These are phyloP conservation scores for Clonostachys solani DNA, from an alignment of 2,329 filamentous ascomycete genomes.

Conservation along the genomic window DNA sequence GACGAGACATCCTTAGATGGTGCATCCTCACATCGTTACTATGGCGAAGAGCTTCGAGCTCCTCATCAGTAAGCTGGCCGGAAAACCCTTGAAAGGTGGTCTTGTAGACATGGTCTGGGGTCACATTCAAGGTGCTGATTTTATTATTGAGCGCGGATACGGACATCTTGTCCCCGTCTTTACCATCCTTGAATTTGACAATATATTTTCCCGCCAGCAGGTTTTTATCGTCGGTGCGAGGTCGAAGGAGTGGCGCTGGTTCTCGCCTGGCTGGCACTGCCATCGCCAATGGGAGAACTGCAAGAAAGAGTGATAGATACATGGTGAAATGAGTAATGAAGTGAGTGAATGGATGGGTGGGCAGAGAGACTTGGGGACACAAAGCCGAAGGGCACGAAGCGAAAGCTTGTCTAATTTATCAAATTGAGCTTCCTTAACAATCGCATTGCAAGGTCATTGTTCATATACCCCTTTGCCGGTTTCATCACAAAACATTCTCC, in stretches of 20 bases:
- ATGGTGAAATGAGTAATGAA: slow-evolving; percentile 9
- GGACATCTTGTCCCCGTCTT: slow-evolving; percentile 5
- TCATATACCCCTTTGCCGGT: too few species aligned
- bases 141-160: slow-evolving; percentile 4
- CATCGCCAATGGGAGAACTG: slow-evolving; percentile 19
- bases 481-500: too few species aligned
- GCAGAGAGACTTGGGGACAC: too few species aligned
- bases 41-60: slow-evolving; percentile 6
- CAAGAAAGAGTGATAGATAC: slow-evolving; percentile 21
- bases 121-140: slow-evolving; percentile 5
- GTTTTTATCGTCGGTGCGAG: slow-evolving; percentile 5
- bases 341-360: too few species aligned
- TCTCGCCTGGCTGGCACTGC: slow-evolving; percentile 13
- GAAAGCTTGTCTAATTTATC: not conserved
- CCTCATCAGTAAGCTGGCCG: slow-evolving; percentile 4
- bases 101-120: slow-evolving; percentile 9
- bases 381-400: too few species aligned
- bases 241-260: slow-evolving; percentile 16
- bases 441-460: too few species aligned
- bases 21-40: slow-evolving; percentile 5
- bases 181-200: slow-evolving; percentile 10
- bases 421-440: too few species aligned
- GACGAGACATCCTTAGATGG: not conserved
- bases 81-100: slow-evolving; percentile 7
- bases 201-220: slow-evolving; percentile 12